phyloP scores from a whole-genome alignment of 768 basidiomycete species.

The Termitomyces sp. region DNA sequence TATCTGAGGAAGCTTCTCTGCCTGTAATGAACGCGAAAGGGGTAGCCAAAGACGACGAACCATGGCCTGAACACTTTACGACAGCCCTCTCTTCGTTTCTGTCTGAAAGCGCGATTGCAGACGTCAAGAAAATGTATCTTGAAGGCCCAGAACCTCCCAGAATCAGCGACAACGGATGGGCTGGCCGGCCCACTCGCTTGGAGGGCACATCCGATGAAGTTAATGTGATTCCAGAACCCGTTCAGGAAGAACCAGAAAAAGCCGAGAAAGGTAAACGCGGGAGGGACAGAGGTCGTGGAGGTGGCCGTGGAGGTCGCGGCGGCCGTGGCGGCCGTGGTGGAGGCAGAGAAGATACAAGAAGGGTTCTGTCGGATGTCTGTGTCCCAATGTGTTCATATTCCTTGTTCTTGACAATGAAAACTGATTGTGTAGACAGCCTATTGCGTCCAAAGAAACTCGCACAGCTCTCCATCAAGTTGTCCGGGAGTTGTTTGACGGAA shows the following conservation, averaged over 20 bases:
- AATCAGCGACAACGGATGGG: constrained; percentile 74
- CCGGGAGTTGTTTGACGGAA: constrained; percentile 76
- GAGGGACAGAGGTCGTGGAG: constrained; percentile 42
- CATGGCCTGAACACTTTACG: constrained; percentile 65
- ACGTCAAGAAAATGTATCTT: constrained; percentile 68
- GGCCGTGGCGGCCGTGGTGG: constrained; percentile 36
- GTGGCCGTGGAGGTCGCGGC: constrained; percentile 35
- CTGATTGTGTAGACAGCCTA: constrained; percentile 50
- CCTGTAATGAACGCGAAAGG: constrained; percentile 7
- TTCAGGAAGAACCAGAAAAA: constrained; percentile 19
- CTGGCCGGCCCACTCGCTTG: constrained; percentile 34
- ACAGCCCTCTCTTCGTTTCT: constrained; percentile 57
- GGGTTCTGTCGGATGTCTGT: constrained; percentile 78
- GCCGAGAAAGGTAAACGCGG: constrained; percentile 27
- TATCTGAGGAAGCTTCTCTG: constrained; percentile 2
- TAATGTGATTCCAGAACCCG: constrained; percentile 12
- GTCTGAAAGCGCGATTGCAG: constrained; percentile 48
- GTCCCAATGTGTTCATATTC: constrained; percentile 12
- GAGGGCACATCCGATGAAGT: constrained; percentile 10
- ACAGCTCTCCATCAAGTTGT: constrained; percentile 79
- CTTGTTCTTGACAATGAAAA: constrained; percentile 4
- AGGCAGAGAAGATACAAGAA: constrained; percentile 58
- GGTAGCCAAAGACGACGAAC: constrained; percentile 26
- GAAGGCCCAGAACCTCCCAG: constrained; percentile 80
- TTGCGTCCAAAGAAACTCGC: constrained; percentile 73